phyloP scores from a whole-genome alignment of 768 basidiomycete species.

The Mycena galopus region DNA sequence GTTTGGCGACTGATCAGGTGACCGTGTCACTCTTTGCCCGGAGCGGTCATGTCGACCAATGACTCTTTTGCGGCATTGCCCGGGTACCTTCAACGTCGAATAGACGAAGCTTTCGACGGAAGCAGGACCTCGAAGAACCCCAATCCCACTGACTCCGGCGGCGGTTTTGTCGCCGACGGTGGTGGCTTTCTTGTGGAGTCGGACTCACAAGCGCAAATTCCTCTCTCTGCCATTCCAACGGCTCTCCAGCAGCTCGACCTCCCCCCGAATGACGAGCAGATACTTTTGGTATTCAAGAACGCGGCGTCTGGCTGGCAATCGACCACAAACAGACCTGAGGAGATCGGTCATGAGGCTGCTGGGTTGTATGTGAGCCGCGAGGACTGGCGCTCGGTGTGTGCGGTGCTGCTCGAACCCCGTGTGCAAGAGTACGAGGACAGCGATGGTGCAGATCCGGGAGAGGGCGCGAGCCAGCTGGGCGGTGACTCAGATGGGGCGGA shows the following conservation, averaged over 20 bases:
- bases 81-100: constrained; percentile 53
- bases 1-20: constrained; percentile 1
- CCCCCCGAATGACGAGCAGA: constrained; percentile 78
- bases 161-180: constrained; percentile 36
- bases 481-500: constrained; percentile 32
- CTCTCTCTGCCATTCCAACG: constrained; percentile 67
- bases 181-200: constrained; percentile 33
- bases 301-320: constrained; percentile 81
- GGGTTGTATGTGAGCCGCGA: constrained; percentile 63
- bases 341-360: constrained; percentile 30
- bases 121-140: constrained; percentile 32
- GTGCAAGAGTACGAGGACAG: constrained; percentile 44
- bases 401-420: constrained; percentile 71
- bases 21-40: background rate
- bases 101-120: constrained; percentile 67
- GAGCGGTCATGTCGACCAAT: constrained; percentile 18
- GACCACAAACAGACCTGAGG: constrained; percentile 35
- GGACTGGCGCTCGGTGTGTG: constrained; percentile 88
- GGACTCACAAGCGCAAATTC: constrained; percentile 53
- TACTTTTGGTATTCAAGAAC: constrained; percentile 79
- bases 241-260: constrained; percentile 77
- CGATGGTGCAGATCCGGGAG: too few relatives aligned
- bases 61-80: constrained; percentile 58
- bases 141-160: constrained; percentile 27
- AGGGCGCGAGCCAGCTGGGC: constrained; percentile 8